phyloP scores from a whole-genome alignment of 2,329 filamentous ascomycete species.

The Tolypocladium guangdongense region DNA sequence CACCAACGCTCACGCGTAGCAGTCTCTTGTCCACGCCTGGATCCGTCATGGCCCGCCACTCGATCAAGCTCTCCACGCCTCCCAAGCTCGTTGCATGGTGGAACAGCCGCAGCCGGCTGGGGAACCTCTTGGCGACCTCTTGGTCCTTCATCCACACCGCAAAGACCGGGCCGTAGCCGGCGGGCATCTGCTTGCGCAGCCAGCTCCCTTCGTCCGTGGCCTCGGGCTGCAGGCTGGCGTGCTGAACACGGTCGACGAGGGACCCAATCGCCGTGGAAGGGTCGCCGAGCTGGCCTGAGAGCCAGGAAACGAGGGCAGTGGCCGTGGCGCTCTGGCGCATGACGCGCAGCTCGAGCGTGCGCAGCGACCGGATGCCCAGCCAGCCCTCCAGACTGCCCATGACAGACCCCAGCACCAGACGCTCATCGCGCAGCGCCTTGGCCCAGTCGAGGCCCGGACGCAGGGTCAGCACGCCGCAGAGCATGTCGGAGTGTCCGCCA shows the following conservation, averaged over 20 bases:
- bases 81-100: constrained; percentile 92
- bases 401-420: constrained; percentile 68
- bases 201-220: constrained; percentile 50
- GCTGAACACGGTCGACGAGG: constrained; percentile 52
- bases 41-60: constrained; percentile 93
- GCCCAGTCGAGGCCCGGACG: constrained; percentile 46
- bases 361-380: constrained; percentile 76
- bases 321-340: constrained; percentile 65
- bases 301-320: constrained; percentile 58
- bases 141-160: constrained; percentile 54
- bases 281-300: constrained; percentile 39
- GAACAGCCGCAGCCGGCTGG: constrained; percentile 71
- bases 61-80: constrained; percentile 89
- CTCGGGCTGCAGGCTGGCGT: constrained; percentile 69
- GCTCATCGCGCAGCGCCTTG: constrained; percentile 51
- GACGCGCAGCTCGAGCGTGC: constrained; percentile 79
- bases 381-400: constrained; percentile 88
- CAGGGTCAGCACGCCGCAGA: constrained; percentile 73
- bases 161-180: constrained; percentile 84
- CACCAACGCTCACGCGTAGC: constrained; percentile 72
- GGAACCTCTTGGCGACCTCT: constrained; percentile 54
- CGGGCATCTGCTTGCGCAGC: constrained; percentile 81
- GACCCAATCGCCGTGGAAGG: constrained; percentile 31
- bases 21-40: constrained; percentile 56
- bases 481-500: constrained; percentile 87